These are phyloP conservation scores for Davidsoniella eucalypti DNA, from an alignment of 2,329 filamentous ascomycete genomes.

Conservation along the genomic window DNA sequence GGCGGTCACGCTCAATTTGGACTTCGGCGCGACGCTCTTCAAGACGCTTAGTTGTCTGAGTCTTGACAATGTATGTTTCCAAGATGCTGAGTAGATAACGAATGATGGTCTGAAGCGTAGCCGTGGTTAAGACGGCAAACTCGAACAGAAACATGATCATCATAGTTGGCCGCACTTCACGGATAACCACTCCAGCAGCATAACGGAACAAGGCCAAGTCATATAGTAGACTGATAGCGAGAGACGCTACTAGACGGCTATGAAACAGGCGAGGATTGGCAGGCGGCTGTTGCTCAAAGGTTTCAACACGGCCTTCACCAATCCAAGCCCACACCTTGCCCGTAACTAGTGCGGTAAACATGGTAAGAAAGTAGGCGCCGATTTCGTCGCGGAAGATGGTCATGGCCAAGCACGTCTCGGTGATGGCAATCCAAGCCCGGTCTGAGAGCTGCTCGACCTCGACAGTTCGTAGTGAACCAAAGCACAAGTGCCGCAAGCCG, in stretches of 20 bases:
- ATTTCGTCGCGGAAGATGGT: slow-evolving; percentile 94
- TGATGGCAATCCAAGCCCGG: slow-evolving; percentile 94
- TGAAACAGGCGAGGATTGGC: slow-evolving; percentile 82
- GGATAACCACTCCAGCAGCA: slow-evolving; percentile 65
- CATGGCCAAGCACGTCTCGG: slow-evolving; percentile 94
- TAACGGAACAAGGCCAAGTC: slow-evolving; percentile 68
- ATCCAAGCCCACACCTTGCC: slow-evolving; percentile 99
- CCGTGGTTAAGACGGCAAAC: slow-evolving; percentile 72
- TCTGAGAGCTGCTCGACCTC: slow-evolving; percentile 96
- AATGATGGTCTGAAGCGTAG: slow-evolving; percentile 60
- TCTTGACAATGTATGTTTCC: slow-evolving; percentile 58
- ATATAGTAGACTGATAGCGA: slow-evolving; percentile 64
- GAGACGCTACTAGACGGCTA: slow-evolving; percentile 58
- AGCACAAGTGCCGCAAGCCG: slow-evolving; percentile 76
- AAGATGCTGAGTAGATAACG: slow-evolving; percentile 66
- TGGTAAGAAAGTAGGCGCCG: slow-evolving; percentile 83
- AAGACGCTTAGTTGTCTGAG: slow-evolving; percentile 55
- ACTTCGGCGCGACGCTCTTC: slow-evolving; percentile 53
- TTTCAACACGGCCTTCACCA: slow-evolving; percentile 81
- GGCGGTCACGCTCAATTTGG: slow-evolving; percentile 37
- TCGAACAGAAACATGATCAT: slow-evolving; percentile 99
- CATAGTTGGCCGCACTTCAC: slow-evolving; percentile 85
- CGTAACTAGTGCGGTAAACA: slow-evolving; percentile 85
- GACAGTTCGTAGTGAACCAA: slow-evolving; percentile 75
- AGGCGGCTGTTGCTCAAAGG: slow-evolving; percentile 88